A percentile compares a stretch with the other conserved stretches of the same genome.
Conservation (phyloP, 371 early-diverging fungal genomes). For the Mortierella sp. region DNA sequence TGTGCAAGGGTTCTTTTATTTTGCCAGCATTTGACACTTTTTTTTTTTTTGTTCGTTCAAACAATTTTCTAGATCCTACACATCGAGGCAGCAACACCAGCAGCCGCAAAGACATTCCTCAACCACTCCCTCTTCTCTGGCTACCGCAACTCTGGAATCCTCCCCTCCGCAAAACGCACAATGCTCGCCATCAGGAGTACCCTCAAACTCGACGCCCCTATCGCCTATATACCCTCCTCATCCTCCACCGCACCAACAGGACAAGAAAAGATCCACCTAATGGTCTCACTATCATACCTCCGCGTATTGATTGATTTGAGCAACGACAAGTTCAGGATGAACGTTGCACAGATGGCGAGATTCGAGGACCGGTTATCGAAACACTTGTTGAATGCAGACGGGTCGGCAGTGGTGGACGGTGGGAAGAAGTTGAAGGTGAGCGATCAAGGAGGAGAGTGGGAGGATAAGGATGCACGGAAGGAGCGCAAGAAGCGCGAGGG, state of each 20-base stretch:
- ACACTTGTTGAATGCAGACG: constrained; percentile 21
- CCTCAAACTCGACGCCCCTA: constrained; percentile 72
- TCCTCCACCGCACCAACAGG: constrained; percentile 13
- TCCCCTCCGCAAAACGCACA: constrained; percentile 68
- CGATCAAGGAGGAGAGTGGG: constrained; percentile 54
- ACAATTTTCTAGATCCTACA: constrained; percentile 65
- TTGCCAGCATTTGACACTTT: neutral
- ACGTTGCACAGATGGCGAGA: constrained; percentile 63
- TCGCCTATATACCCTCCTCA: constrained; percentile 62
- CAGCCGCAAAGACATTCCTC: constrained; percentile 67
- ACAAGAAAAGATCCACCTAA: constrained; percentile 57
- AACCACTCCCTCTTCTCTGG: constrained; percentile 67
- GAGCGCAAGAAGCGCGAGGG: constrained; percentile 70
- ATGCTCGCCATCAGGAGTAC: constrained; percentile 76
- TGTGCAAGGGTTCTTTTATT: too few species aligned
- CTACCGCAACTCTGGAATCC: constrained; percentile 75
- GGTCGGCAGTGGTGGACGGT: neutral
- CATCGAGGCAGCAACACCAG: constrained; percentile 68
- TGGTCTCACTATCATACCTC: constrained; percentile 65
- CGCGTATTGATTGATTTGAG: constrained; percentile 61
- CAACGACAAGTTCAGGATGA: constrained; percentile 68
- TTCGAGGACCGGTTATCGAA: constrained; percentile 61
- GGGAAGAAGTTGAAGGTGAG: constrained; percentile 18
- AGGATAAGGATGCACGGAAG: constrained; percentile 71
- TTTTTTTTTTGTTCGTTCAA: neutral